These are phyloP conservation scores for Penicillium brevicompactum DNA, from an alignment of 2,329 filamentous ascomycete species.

Conservation along the genomic window DNA sequence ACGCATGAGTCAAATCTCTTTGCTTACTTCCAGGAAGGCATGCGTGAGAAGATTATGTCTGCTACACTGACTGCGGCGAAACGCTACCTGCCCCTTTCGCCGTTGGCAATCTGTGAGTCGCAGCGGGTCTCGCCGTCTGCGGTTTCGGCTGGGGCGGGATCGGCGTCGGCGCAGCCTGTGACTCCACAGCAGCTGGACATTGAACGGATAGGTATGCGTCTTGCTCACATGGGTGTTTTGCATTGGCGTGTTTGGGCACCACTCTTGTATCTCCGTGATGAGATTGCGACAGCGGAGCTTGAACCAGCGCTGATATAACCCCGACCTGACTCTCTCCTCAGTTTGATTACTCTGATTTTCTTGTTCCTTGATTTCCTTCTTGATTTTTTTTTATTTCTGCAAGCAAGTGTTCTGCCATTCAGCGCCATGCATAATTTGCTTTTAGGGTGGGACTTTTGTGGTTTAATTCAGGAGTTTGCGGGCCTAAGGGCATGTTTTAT, in stretches of 20 bases:
- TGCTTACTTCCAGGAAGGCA: slow-evolving; percentile 34
- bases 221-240: slow-evolving; percentile 80
- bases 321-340: background rate
- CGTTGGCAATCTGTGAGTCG: slow-evolving; percentile 47
- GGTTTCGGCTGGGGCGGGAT: background rate
- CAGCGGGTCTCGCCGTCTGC: slow-evolving; percentile 35
- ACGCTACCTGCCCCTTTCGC: slow-evolving; percentile 44
- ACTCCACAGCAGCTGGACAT: slow-evolving; percentile 36
- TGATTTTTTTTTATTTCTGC: background rate
- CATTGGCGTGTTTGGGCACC: slow-evolving; percentile 89
- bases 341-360: background rate
- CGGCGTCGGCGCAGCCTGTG: slow-evolving; percentile 6
- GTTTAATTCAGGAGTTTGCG: background rate
- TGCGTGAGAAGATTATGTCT: slow-evolving; percentile 36
- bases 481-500: background rate
- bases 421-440: slow-evolving; percentile 17
- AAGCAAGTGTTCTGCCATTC: slow-evolving; percentile 15
- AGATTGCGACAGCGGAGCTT: slow-evolving; percentile 16
- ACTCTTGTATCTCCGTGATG: slow-evolving; percentile 63
- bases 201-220: slow-evolving; percentile 66
- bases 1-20: slow-evolving; percentile 36
- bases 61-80: slow-evolving; percentile 36
- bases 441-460: slow-evolving; percentile 1
- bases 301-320: slow-evolving; percentile 17
- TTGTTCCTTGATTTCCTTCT: background rate